These are phyloP conservation scores for Dovyalis caffra DNA, from an alignment of 345 rosid genomes.

Conservation along the genomic window DNA sequence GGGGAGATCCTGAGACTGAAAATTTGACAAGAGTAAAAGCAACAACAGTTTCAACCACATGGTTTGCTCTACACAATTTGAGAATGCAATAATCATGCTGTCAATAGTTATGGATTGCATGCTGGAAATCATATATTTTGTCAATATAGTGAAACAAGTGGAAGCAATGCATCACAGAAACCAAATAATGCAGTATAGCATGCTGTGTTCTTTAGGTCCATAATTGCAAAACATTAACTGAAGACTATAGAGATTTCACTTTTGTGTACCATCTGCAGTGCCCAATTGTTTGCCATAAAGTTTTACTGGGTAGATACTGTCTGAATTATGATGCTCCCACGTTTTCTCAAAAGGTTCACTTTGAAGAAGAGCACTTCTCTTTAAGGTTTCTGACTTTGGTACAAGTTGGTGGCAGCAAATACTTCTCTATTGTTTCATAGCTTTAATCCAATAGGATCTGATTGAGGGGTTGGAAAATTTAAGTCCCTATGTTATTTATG, in stretches of 20 bases:
- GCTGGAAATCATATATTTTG: not conserved
- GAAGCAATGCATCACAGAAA: not conserved
- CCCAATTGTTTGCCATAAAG: slow-evolving; percentile 1
- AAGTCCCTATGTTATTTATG: slow-evolving; percentile 1
- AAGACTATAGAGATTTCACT: not conserved
- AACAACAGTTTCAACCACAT: not conserved
- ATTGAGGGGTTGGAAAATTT: slow-evolving; percentile 4
- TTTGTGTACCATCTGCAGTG: not conserved
- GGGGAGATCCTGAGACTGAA: not conserved
- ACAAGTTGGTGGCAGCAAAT: not conserved
- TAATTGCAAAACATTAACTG: not conserved
- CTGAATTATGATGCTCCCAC: slow-evolving; percentile 10
- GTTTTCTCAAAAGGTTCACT: not conserved
- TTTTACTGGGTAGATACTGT: not conserved
- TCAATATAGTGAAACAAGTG: slow-evolving; percentile 9
- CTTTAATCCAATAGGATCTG: not conserved
- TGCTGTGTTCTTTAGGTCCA: slow-evolving; percentile 12
- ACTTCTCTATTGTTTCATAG: not conserved
- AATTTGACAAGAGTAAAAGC: not conserved
- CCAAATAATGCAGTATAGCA: slow-evolving; percentile 12
- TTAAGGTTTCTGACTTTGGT: not conserved
- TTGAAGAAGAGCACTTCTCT: not conserved
- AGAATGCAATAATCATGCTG: too few species aligned
- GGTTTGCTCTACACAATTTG: too few species aligned
- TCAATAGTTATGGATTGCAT: not conserved